Evolutionary conservation across 2,329 filamentous ascomycete genomes (phyloP), one percentile per base, ranked within the genome.

Genomic region (Beauveria rudraprayagi): DNA sequence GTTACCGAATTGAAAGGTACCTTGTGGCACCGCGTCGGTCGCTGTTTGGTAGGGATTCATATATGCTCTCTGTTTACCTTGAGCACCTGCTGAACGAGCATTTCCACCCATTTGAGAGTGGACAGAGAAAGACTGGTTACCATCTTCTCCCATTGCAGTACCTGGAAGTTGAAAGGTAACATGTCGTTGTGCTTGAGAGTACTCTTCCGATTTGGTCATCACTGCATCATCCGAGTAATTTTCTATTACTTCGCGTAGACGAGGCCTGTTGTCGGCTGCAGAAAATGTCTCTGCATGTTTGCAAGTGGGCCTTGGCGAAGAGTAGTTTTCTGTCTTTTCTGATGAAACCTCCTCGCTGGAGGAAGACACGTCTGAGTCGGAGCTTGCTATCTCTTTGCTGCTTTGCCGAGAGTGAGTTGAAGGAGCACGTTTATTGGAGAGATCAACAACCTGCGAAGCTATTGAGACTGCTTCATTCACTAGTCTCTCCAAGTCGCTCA

Each of bases 391-490:
- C 11, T 60, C 48, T 3, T 30, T 17, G 28, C 50, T 55, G 4
- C 14, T 55, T 19, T 41, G 19, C 6, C 26, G n/a, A 19, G n/a
- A 47, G 19, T n/a, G 8, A 41, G 40, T 28, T 5, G 51, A 17
- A 19, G 40, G 61, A 57, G 28, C 54, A 56, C 28, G 57, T 50
- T 56, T 61, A 41, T 71, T 68, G 17, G 73, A 69, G 11, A 63
- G 67, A 37, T 75, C 72, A 5, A 75, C 70, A 11, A 71, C 74
- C 56, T 77, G 72, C 19, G 75, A 71, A 11, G 77, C 78, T 47
- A 81, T 67, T 2, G 72, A 68, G 9, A 81, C 65, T 11, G 78
- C 78, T 66, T 82, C 78, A 37, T 70, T 74, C 6, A 82, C 66
- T 19, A 82, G 73, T 26, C 74, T 70, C 62, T 82, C 78, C 28